phyloP scores from a whole-genome alignment of 768 basidiomycete genomes.

The Tylopilus cervinicoccineus region DNA sequence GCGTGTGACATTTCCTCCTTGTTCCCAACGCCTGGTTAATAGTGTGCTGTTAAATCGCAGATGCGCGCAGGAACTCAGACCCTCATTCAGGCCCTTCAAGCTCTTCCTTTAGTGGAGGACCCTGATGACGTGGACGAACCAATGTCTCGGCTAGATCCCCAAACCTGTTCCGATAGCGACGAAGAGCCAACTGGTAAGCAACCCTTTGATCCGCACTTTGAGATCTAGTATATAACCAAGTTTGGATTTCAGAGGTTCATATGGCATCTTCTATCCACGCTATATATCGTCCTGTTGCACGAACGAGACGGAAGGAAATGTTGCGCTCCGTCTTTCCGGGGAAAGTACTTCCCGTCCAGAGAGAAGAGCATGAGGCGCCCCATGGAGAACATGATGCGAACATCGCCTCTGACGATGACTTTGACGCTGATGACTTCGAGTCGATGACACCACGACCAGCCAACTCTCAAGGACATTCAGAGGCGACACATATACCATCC shows the following conservation, averaged over 20 bases:
- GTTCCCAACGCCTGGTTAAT: neutral
- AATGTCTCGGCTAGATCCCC: slow-evolving; percentile 37
- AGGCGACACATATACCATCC: neutral
- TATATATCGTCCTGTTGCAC: slow-evolving; percentile 77
- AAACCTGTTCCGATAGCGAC: slow-evolving; percentile 56
- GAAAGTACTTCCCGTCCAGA: slow-evolving; percentile 7
- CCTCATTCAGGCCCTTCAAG: slow-evolving; percentile 84
- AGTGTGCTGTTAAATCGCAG: slow-evolving; percentile 35
- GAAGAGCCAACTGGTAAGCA: slow-evolving; percentile 46
- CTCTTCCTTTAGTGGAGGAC: slow-evolving; percentile 71
- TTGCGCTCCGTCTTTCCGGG: slow-evolving; percentile 16
- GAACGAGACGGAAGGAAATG: slow-evolving; percentile 45
- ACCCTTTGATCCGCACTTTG: slow-evolving; percentile 9
- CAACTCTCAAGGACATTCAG: slow-evolving; percentile 15
- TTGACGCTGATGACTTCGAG: slow-evolving; percentile 56
- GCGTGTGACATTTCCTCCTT: slow-evolving; percentile 25
- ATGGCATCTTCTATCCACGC: slow-evolving; percentile 86
- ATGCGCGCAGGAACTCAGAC: slow-evolving; percentile 88
- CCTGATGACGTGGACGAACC: slow-evolving; percentile 68
- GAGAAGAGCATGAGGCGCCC: slow-evolving; percentile 28
- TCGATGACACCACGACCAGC: slow-evolving; percentile 41
- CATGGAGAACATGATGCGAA: slow-evolving; percentile 33
- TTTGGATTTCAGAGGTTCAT: slow-evolving; percentile 34
- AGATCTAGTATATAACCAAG: neutral
- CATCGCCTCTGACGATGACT: slow-evolving; percentile 48